A percentile compares a stretch with the other conserved stretches of the same genome.
phyloP scores from a whole-genome alignment of 495 filamentous ascomycete species.

The Cercophora samala region DNA sequence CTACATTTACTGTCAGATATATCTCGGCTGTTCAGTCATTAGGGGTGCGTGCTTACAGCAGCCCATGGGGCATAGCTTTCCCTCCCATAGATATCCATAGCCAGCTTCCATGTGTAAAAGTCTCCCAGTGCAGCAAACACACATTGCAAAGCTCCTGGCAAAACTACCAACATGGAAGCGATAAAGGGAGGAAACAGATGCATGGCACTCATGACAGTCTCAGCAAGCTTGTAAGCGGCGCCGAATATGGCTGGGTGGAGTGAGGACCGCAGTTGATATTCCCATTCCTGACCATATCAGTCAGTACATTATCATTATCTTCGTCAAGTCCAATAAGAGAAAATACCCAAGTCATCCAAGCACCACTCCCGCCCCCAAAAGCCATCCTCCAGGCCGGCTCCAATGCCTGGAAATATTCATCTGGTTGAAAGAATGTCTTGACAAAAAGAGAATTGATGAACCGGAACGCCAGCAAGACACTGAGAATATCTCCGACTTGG shows the following conservation, averaged over 20 bases:
- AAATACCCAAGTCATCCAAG: conserved; percentile 93
- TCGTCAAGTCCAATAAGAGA: neutral
- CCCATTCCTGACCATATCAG: conserved; percentile 76
- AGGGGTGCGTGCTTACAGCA: conserved; percentile 54
- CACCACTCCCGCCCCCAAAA: conserved; percentile 72
- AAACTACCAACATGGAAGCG: conserved; percentile 62
- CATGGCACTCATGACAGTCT: conserved; percentile 51
- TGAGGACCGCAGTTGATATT: conserved; percentile 84
- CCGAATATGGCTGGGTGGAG: conserved; percentile 85
- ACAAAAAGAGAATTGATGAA: conserved; percentile 80
- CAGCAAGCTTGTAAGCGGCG: conserved; percentile 61
- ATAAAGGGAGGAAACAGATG: conserved; percentile 46
- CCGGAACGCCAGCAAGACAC: conserved; percentile 70
- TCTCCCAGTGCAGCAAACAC: conserved; percentile 75
- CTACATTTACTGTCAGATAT: neutral
- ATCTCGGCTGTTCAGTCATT: neutral
- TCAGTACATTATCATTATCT: neutral
- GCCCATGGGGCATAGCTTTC: conserved; percentile 63
- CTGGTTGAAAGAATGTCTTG: conserved; percentile 98
- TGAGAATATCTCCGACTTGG: conserved; percentile 49
- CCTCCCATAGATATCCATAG: conserved; percentile 65
- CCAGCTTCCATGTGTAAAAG: conserved; percentile 85
- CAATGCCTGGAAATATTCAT: conserved; percentile 95
- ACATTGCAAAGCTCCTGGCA: conserved; percentile 75
- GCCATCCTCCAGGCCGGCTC: conserved; percentile 92